Evolutionary conservation across 2,329 filamentous ascomycete species (phyloP), one percentile per base, ranked within the genome.

Genomic region (Achaetomium macrosporum): DNA sequence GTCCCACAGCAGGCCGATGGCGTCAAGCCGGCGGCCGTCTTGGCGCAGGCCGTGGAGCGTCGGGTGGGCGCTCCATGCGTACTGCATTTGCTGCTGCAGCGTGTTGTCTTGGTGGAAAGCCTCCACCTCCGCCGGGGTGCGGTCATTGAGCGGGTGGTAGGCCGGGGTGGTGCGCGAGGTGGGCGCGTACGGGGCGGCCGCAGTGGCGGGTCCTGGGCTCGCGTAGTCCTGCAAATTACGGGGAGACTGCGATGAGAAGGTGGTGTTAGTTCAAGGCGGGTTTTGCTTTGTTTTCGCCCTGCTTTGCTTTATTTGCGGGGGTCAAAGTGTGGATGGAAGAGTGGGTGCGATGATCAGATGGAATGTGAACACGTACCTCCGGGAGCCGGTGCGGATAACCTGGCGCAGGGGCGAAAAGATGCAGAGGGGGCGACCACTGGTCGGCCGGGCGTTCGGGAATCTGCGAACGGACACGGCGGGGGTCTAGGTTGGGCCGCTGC

Each of bases 1-100:
- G 33, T 58, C 54, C 59, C 59, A 61, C 17, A 61, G 48, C 37
- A 58, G 37, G 16, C 44, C 36, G 13, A 61, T 29, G 30, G 55
- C 57, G 16, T 46, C 33, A 9, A 46, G 15, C 13, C 37, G 35
- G 40, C 17, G 31, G 43, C 15, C 12, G 20, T 47, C 15, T 8
- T 11, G n/a, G 1, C 40, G 35, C 5, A 56, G 44, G 3, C 36
- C 42, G 13, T 30, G 13, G 19, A 56, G 36, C 1, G 20, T 15
- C 1, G 29, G 19, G 37, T 53, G 19, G 41, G 20, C 20, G 2
- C 19, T 3, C 57, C 58, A 60, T 11, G 55, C 53, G 10, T 20
- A 10, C 41, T 33, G 36, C 42, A 59, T 50, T 13, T 52, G 29
- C 36, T 30, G 15, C 6, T 54, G 46, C 8, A 46, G 20, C 6